phyloP scores from a whole-genome alignment of 306 rosid genomes.

The Citrullus amarus region DNA sequence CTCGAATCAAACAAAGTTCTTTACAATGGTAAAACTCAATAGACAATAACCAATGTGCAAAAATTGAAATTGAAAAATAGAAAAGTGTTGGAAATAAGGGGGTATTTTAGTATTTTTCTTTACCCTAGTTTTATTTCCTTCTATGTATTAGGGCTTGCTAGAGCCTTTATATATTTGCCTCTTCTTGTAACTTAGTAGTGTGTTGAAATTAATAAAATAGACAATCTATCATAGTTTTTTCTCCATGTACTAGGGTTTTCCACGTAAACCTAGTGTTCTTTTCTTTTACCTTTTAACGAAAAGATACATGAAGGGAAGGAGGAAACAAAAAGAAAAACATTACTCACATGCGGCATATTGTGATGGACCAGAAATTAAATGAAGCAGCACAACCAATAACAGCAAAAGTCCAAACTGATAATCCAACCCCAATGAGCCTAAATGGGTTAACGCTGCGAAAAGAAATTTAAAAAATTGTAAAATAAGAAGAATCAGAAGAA shows the following conservation, averaged over 20 bases:
- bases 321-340: neutral
- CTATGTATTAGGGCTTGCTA: too few species aligned
- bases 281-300: too few species aligned
- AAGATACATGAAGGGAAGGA: neutral
- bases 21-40: conserved; percentile 3
- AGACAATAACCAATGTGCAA: conserved; percentile 5
- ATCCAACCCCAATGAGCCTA: conserved; percentile 91
- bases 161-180: too few species aligned
- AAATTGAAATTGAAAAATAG: neutral
- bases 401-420: conserved; percentile 88
- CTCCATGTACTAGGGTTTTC: too few species aligned
- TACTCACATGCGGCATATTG: conserved; percentile 74
- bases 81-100: neutral
- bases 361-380: conserved; percentile 78
- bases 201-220: too few species aligned
- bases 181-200: too few species aligned
- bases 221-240: too few species aligned
- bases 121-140: too few species aligned
- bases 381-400: conserved; percentile 75
- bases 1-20: neutral
- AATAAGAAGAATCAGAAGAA: neutral
- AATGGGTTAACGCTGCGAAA: conserved; percentile 75
- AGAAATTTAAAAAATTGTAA: neutral
- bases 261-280: too few species aligned
- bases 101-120: too few species aligned